Conservation (phyloP, 1,284 basidiomycete species). For the Cryptococcus sp. region DNA sequence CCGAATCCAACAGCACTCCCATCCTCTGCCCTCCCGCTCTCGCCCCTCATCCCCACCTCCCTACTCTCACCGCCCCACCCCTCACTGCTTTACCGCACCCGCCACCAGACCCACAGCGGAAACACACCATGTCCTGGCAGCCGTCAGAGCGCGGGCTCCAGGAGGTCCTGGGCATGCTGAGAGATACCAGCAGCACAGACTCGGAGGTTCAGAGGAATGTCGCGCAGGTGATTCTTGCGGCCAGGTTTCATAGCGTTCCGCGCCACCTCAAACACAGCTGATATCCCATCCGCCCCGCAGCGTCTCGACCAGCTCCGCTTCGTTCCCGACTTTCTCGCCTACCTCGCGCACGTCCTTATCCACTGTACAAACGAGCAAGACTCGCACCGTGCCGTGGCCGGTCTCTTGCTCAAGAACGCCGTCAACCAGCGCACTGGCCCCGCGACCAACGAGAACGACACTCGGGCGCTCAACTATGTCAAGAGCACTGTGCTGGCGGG, state of each 20-base stretch:
- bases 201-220: constrained; percentile 50
- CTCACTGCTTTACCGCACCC: not conserved
- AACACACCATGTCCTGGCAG: constrained; percentile 44
- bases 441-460: constrained; percentile 26
- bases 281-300: constrained; percentile 50
- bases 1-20: not conserved
- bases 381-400: constrained; percentile 89
- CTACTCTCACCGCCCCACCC: not conserved
- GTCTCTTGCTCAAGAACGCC: constrained; percentile 96
- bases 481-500: constrained; percentile 77
- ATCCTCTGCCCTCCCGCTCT: not conserved
- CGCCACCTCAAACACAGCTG: not conserved
- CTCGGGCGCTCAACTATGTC: constrained; percentile 65
- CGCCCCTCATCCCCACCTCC: not conserved
- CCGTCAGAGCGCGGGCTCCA: constrained; percentile 47
- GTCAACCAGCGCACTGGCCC: constrained; percentile 38
- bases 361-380: constrained; percentile 66
- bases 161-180: constrained; percentile 50
- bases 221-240: constrained; percentile 39
- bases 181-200: constrained; percentile 50
- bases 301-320: constrained; percentile 85
- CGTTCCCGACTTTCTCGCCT: constrained; percentile 90
- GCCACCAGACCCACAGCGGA: not conserved
- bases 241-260: not conserved
- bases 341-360: constrained; percentile 90